These are phyloP conservation scores for Globisporangium nagaii DNA, from an alignment of 352 stramenopile genomes.

Conservation along the genomic window DNA sequence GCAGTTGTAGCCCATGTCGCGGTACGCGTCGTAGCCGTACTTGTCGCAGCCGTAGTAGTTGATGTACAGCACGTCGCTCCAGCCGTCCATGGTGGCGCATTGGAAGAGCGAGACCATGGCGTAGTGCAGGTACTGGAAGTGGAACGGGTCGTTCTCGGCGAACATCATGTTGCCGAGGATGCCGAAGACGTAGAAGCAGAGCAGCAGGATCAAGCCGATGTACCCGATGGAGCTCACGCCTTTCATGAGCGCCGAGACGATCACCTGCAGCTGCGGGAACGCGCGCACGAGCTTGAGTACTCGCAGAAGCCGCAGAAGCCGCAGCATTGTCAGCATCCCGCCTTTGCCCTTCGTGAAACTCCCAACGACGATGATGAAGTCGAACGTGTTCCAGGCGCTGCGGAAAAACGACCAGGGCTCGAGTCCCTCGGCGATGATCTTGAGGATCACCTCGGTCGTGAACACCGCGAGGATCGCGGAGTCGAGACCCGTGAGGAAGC, in stretches of 20 bases:
- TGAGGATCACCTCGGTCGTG: conserved; percentile 69
- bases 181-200: conserved; percentile 90
- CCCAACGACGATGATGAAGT: conserved; percentile 81
- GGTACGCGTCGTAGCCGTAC: conserved; percentile 71
- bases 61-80: conserved; percentile 89
- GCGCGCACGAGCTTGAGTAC: conserved; percentile 85
- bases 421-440: conserved; percentile 70
- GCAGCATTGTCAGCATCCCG: conserved; percentile 80
- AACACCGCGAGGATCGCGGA: conserved; percentile 70
- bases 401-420: conserved; percentile 77
- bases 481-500: conserved; percentile 44
- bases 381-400: conserved; percentile 76
- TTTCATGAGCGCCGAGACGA: conserved; percentile 87
- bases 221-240: conserved; percentile 85
- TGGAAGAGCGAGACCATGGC: conserved; percentile 90
- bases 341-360: conserved; percentile 60
- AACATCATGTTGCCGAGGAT: conserved; percentile 91
- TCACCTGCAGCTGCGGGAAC: conserved; percentile 86
- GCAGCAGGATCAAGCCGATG: conserved; percentile 84
- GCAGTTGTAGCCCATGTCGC: conserved; percentile 54
- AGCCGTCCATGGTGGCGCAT: conserved; percentile 84
- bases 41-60: conserved; percentile 87
- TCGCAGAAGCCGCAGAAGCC: conserved; percentile 72
- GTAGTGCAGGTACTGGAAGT: conserved; percentile 85
- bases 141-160: conserved; percentile 79